Conservation (phyloP, 495 filamentous ascomycete genomes). For the Cladorrhinum samala region DNA sequence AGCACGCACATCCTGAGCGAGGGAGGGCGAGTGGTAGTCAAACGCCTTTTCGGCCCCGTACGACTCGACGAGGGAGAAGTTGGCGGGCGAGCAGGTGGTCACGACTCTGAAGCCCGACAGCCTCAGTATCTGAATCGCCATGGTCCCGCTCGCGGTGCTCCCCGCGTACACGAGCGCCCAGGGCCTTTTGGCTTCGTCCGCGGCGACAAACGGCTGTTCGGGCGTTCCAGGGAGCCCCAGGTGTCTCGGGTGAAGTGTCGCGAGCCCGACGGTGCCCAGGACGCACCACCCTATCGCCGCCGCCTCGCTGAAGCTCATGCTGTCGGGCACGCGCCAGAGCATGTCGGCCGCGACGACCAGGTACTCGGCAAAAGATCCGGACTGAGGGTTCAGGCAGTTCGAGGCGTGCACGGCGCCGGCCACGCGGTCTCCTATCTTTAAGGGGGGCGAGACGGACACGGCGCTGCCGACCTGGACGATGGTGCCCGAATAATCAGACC, state of each 20-base stretch:
- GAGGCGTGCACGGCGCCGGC: background rate
- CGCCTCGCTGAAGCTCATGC: background rate
- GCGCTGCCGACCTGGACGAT: background rate
- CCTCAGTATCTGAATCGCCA: slow-evolving; percentile 41
- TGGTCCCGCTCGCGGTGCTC: slow-evolving; percentile 34
- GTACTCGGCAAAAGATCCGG: slow-evolving; percentile 5
- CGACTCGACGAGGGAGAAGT: background rate
- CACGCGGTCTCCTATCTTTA: slow-evolving; percentile 2
- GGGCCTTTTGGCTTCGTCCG: background rate
- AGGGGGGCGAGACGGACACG: background rate
- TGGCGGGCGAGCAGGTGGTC: background rate
- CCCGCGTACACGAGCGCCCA: slow-evolving; percentile 41
- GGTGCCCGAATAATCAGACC: slow-evolving; percentile 5
- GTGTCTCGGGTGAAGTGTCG: background rate
- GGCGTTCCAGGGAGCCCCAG: background rate
- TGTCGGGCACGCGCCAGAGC: slow-evolving; percentile 1
- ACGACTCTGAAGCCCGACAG: slow-evolving; percentile 17
- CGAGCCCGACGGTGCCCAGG: background rate
- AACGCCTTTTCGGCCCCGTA: background rate
- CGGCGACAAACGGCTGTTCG: background rate
- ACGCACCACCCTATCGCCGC: background rate
- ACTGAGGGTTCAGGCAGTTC: background rate
- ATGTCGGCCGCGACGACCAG: background rate
- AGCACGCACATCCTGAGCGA: background rate
- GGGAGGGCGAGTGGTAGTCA: background rate